phyloP scores from a whole-genome alignment of 2,329 filamentous ascomycete genomes.

The Stagonosporopsis vannaccii region DNA sequence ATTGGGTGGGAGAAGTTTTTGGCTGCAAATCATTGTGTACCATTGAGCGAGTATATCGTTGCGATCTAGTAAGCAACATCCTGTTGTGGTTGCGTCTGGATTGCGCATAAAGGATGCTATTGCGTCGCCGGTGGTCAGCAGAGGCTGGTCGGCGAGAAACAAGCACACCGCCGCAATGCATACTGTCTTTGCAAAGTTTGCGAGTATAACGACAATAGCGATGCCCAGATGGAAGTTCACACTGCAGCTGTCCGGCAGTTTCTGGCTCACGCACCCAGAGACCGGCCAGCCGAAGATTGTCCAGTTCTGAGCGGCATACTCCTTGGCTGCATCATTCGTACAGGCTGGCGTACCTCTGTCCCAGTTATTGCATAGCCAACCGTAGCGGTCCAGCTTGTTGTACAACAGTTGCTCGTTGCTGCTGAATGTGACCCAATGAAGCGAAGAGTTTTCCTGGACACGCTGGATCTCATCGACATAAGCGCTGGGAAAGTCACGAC shows the following conservation, averaged over 20 bases:
- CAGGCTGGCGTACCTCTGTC: not conserved
- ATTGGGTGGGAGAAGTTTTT: too few species aligned
- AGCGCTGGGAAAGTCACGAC: not conserved
- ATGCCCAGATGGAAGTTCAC: not conserved
- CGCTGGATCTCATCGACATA: not conserved
- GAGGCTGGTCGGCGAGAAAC: not conserved
- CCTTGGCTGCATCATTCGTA: not conserved
- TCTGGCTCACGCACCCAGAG: not conserved
- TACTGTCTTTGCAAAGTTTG: not conserved
- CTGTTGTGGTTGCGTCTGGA: conserved; percentile 22
- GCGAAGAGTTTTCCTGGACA: too few species aligned
- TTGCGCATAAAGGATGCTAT: conserved; percentile 29
- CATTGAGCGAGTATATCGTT: too few species aligned
- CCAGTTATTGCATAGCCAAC: not conserved
- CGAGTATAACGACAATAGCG: not conserved
- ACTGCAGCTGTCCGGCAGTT: not conserved
- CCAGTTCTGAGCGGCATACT: not conserved
- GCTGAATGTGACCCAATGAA: not conserved
- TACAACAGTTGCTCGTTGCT: not conserved
- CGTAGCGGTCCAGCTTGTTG: not conserved
- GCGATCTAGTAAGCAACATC: conserved; percentile 11
- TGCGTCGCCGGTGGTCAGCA: conserved; percentile 35
- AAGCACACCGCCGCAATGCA: not conserved
- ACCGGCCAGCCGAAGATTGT: not conserved
- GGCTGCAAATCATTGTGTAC: too few species aligned